Evolutionary conservation across 2,329 filamentous ascomycete species (phyloP).

Genomic region (Boeremia lycopersici): DNA sequence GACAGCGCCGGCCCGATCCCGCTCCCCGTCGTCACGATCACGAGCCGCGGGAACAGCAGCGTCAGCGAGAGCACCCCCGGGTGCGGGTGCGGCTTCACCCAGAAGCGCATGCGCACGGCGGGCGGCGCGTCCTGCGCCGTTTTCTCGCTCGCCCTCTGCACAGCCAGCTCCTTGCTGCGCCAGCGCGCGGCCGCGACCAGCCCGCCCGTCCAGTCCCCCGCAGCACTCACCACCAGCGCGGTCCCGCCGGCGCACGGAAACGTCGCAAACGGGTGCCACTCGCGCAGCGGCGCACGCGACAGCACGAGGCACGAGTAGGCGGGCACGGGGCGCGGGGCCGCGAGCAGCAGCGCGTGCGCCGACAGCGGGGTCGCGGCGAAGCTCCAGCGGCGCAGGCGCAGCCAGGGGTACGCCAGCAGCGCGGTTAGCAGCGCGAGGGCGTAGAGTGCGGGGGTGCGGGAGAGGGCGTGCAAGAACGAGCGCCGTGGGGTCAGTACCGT

Average conservation of each 20-base stretch:
- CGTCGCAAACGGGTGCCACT: conserved; percentile 49
- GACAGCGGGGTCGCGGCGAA: conserved; percentile 73
- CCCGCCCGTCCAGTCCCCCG: conserved; percentile 39
- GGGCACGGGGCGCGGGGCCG: conserved; percentile 46
- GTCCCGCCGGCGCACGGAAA: conserved; percentile 16
- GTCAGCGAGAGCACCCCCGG: conserved; percentile 42
- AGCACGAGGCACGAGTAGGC: conserved; percentile 43
- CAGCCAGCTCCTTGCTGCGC: neutral
- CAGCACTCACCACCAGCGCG: conserved; percentile 40
- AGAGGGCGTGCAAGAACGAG: too few species aligned
- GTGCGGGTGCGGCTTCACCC: conserved; percentile 37
- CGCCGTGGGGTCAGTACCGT: too few species aligned
- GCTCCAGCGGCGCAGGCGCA: conserved; percentile 69
- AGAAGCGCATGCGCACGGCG: too few species aligned
- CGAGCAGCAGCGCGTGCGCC: conserved; percentile 71
- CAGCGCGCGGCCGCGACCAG: conserved; percentile 25
- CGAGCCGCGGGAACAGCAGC: conserved; percentile 35
- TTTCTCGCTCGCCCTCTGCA: neutral
- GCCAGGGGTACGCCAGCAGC: conserved; percentile 74
- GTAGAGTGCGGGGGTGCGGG: conserved; percentile 62
- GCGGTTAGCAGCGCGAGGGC: conserved; percentile 68
- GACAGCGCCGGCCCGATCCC: conserved; percentile 49
- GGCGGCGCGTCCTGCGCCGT: too few species aligned
- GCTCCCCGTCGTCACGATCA: conserved; percentile 45
- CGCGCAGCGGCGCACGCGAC: conserved; percentile 33